Evolutionary conservation across 225 moss, liverwort and hornwort species (phyloP).

Genomic region (Takakia lepidozioides): DNA sequence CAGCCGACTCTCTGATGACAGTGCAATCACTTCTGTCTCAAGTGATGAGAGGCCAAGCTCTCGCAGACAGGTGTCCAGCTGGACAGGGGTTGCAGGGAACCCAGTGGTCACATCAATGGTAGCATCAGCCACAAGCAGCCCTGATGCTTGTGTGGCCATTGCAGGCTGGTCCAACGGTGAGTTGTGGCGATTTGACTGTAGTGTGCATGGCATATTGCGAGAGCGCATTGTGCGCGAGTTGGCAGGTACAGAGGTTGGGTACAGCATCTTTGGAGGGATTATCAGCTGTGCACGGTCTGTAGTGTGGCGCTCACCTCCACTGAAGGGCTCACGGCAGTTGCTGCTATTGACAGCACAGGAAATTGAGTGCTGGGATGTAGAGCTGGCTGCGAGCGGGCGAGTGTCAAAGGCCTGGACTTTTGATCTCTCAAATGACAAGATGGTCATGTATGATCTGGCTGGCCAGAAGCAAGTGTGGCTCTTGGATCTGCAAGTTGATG

Average conservation of each 20-base stretch:
- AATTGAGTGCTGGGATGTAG: constrained; percentile 87
- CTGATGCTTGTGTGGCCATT: constrained; percentile 53
- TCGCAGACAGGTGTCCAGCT: constrained; percentile 37
- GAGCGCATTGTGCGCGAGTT: constrained; percentile 53
- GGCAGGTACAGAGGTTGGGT: constrained; percentile 37
- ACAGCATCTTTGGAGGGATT: constrained; percentile 53
- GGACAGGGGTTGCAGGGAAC: constrained; percentile 32
- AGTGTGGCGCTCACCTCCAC: constrained; percentile 63
- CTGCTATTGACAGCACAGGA: constrained; percentile 70
- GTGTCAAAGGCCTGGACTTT: constrained; percentile 66
- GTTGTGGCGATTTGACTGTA: constrained; percentile 81
- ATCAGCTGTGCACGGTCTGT: constrained; percentile 53
- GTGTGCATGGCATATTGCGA: constrained; percentile 46
- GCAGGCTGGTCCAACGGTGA: constrained; percentile 74
- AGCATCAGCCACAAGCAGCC: constrained; percentile 28
- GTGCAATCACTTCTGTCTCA: constrained; percentile 15
- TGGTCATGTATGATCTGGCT: constrained; percentile 63
- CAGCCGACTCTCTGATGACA: constrained; percentile 45
- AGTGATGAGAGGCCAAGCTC: constrained; percentile 35
- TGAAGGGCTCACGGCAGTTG: constrained; percentile 45
- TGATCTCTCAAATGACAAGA: constrained; percentile 57
- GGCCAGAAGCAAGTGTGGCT: constrained; percentile 86
- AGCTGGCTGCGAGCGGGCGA: constrained; percentile 42
- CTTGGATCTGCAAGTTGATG: constrained; percentile 79
- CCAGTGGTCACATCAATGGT: constrained; percentile 52